Evolutionary conservation across 805 yeast genomes (phyloP), one percentile per base, ranked within the genome.

Genomic region (Lachancea dasiensis): DNA sequence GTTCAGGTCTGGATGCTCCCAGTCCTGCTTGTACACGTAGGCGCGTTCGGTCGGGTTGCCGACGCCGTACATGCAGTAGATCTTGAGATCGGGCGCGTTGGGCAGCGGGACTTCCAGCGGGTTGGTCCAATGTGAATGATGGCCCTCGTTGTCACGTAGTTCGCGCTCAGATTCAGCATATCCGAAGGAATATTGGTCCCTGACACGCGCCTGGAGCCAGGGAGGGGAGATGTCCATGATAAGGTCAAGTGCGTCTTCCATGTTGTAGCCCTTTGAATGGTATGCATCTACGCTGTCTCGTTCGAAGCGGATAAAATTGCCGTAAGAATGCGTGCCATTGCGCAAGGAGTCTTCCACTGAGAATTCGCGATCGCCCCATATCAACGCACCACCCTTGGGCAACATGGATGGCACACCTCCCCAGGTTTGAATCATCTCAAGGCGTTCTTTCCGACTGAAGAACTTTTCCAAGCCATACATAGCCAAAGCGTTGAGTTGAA

Each of bases 21-120:
- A 75, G 39, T 82, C 83, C 48, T 83, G 86, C 38, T 75, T 77
- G 61, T 92, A 92, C 23, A 79, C 75, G 62, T 92, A 92, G 0
- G 95, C 89, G 31, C 98, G 72, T 60, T 92, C 98, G 0, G 98
- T 90, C 16, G 95, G 94, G 47, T 87, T 90, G 6, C 96, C 95
- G n/a, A 87, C 86, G 4, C 98, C 98, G 53, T 92, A 92, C 52
- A 92, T 80, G 54, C 96, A 86, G 61, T 68, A 92, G 7, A 87
- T 68, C 47, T 85, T 83, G 81, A 92, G 67, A 55, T 86, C 86
- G 3, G 97, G 97, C 0, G 98, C 98, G 53, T 83, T 69, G 1
- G 98, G 98, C 29, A 92, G 70, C 3, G 90, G 76, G 0, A 79
- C 96, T 58, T 92, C 97, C 33, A 92, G 66, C 3, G 98, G 98